phyloP scores from a whole-genome alignment of 257 asterid genomes.

The Nicotiana otophora region DNA sequence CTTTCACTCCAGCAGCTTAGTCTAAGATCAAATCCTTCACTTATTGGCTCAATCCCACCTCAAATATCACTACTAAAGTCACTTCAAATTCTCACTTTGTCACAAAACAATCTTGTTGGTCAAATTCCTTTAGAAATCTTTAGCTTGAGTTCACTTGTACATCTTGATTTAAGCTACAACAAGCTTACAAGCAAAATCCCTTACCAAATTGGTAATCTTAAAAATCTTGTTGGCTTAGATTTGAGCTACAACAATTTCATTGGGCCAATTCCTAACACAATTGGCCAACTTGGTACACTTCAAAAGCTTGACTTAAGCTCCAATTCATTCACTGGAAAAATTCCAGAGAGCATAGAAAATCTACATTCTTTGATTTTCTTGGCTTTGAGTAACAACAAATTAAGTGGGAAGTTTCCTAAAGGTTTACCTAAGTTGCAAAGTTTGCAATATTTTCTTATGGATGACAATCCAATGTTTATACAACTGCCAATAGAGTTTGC shows the following conservation, averaged over 20 bases:
- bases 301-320: slow-evolving; percentile 85
- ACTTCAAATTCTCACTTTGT: slow-evolving; percentile 71
- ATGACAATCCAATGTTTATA: slow-evolving; percentile 62
- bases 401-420: slow-evolving; percentile 44
- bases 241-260: slow-evolving; percentile 59
- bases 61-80: slow-evolving; percentile 51
- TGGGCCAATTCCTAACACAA: slow-evolving; percentile 40
- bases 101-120: slow-evolving; percentile 62
- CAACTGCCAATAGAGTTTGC: slow-evolving; percentile 47
- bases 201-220: slow-evolving; percentile 34
- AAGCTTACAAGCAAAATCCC: slow-evolving; percentile 50
- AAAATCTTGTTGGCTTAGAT: slow-evolving; percentile 56
- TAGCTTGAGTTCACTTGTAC: slow-evolving; percentile 42
- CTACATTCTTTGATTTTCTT: slow-evolving; percentile 54
- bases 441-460: slow-evolving; percentile 73
- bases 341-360: slow-evolving; percentile 41
- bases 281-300: slow-evolving; percentile 44
- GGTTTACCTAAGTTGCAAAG: slow-evolving; percentile 35
- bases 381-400: slow-evolving; percentile 59
- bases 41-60: slow-evolving; percentile 63
- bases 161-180: slow-evolving; percentile 81
- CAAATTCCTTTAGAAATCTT: slow-evolving; percentile 44
- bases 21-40: slow-evolving; percentile 57
- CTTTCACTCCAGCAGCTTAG: slow-evolving; percentile 62
- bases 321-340: slow-evolving; percentile 47